Evolutionary conservation across 495 filamentous ascomycete species (phyloP), one percentile per base, ranked within the genome.

Genomic region (Podospora fimiseda): DNA sequence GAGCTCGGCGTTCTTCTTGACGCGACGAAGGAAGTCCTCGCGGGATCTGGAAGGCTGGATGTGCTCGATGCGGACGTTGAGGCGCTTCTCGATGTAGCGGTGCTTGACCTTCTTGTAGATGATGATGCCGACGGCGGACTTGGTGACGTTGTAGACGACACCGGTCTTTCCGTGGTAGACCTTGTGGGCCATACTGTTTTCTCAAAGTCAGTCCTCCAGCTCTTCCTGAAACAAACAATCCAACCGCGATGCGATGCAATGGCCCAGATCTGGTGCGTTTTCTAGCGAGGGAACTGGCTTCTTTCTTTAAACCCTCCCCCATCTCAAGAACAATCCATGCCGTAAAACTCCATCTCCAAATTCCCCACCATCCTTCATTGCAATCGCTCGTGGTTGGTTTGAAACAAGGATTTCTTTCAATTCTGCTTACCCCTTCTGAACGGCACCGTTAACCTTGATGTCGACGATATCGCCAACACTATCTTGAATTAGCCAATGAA

Each of bases 121-220:
- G 78, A 96, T 94, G 73, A 98, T 88, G 70, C 93, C 93, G 68
- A 97, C 88, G 60, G 86, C 86, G 69, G 81, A 87, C 81, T 95
- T 94, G 71, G 92, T 96, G 61, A 95, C 90, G 79, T 95, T 96
- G 84, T 95, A 95, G 79, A 96, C 79, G 63, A 96, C 88, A 69
- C 90, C 91, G 58, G 90, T 96, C 86, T 95, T 96, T 66, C 90
- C 90, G 80, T 96, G 90, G 85, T 94, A 96, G 77, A 95, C 87
- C 81, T 96, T 96, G 86, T 92, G 88, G 64, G 92, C 91, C 89
- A 95, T 92, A 80, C 89, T 92, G 69, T 77, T 57, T 51, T 27
- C 30, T 36, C 47, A 61, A 55, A 50, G 66, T 68, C 57, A 67
- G 59, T 46, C 46, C 38, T 50, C 39, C 11, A 38, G 40, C 61